phyloP scores from a whole-genome alignment of 2,329 filamentous ascomycete genomes.

The Sclerotinia spermophila region DNA sequence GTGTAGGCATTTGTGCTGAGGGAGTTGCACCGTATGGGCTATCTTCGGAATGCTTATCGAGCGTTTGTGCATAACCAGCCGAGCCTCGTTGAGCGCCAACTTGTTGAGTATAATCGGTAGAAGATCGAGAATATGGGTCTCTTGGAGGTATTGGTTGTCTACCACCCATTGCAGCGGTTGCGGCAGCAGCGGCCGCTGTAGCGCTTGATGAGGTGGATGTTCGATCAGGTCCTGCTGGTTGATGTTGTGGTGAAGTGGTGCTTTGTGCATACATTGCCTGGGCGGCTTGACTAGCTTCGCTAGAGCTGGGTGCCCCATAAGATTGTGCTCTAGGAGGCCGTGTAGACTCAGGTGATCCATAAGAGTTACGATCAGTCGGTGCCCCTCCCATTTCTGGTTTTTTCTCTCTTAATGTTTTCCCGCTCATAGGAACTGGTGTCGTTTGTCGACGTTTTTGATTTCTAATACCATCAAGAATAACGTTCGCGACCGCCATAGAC shows the following conservation, averaged over 20 bases:
- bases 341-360: constrained; percentile 31
- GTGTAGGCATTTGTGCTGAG: constrained; percentile 44
- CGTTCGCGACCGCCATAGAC: constrained; percentile 95
- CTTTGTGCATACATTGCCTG: constrained; percentile 55
- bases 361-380: constrained; percentile 30
- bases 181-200: constrained; percentile 56
- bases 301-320: constrained; percentile 41
- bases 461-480: constrained; percentile 84
- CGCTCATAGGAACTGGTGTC: constrained; percentile 31
- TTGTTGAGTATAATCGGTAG: constrained; percentile 31
- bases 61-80: constrained; percentile 26
- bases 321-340: constrained; percentile 36
- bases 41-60: constrained; percentile 30
- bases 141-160: constrained; percentile 27
- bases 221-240: constrained; percentile 50
- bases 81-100: constrained; percentile 23
- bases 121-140: constrained; percentile 32
- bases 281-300: constrained; percentile 60
- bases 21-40: constrained; percentile 31
- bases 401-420: constrained; percentile 32
- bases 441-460: constrained; percentile 66
- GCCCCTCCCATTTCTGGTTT: constrained; percentile 23
- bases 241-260: constrained; percentile 46
- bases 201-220: constrained; percentile 49
- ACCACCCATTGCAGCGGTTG: constrained; percentile 45